Conservation (phyloP, 805 yeast species). For the Wilhelminamyces savonicus region DNA sequence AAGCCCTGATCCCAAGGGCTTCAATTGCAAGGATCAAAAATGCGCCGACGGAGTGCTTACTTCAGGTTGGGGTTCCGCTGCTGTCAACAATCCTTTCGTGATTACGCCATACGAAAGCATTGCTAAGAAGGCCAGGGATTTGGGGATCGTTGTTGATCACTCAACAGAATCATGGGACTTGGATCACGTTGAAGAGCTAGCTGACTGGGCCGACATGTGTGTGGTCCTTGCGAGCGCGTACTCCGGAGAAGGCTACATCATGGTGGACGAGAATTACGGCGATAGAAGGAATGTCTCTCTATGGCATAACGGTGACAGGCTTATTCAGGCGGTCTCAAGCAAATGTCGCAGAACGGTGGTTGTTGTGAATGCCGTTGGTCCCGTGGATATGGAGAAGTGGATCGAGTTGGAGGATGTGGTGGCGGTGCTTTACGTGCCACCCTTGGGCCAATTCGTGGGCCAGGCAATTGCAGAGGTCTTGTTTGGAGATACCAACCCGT, state of each 20-base stretch:
- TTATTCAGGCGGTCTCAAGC: constrained; percentile 43
- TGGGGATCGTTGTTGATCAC: constrained; percentile 41
- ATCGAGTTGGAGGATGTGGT: constrained; percentile 54
- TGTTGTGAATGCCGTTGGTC: constrained; percentile 56
- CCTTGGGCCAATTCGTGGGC: constrained; percentile 54
- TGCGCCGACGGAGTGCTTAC: constrained; percentile 49
- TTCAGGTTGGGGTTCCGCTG: constrained; percentile 63
- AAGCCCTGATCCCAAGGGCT: constrained; percentile 43
- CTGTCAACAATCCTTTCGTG: constrained; percentile 49
- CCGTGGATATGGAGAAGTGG: constrained; percentile 52
- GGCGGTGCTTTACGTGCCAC: constrained; percentile 50
- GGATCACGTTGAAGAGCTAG: constrained; percentile 36
- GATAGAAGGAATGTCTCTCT: constrained; percentile 48
- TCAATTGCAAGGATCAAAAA: constrained; percentile 47
- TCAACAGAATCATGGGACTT: constrained; percentile 41
- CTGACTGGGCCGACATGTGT: constrained; percentile 46
- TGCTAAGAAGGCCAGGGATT: constrained; percentile 37
- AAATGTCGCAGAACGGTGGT: constrained; percentile 51
- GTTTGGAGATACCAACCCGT: constrained; percentile 57
- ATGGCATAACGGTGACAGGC: constrained; percentile 54
- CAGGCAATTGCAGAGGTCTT: constrained; percentile 51
- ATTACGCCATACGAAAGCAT: constrained; percentile 57
- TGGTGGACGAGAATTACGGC: constrained; percentile 53
- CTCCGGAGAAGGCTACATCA: constrained; percentile 56
- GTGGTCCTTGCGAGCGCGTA: constrained; percentile 48